These are phyloP conservation scores for Thozetella sp. DNA, from an alignment of 495 filamentous ascomycete species.

Conservation along the genomic window DNA sequence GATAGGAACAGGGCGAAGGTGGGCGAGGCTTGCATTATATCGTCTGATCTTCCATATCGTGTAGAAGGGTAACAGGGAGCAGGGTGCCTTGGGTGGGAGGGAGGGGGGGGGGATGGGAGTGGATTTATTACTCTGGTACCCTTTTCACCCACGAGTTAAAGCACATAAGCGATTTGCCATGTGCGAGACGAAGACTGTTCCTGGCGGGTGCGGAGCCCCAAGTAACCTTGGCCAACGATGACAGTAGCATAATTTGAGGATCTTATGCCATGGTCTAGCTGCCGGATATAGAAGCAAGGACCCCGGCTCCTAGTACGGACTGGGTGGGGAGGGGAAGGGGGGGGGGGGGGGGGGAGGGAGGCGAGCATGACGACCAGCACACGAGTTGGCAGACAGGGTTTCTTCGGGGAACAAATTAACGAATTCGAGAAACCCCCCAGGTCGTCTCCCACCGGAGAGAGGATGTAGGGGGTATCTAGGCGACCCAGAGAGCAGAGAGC, in stretches of 20 bases:
- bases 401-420: conserved; percentile 24
- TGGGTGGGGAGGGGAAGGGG: conserved; percentile 45
- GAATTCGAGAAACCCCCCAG: conserved; percentile 28
- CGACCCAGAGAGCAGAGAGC: conserved; percentile 30
- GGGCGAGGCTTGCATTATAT: conserved; percentile 48
- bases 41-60: conserved; percentile 49
- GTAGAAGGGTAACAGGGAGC: conserved; percentile 15
- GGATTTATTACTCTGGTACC: conserved; percentile 36
- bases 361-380: conserved; percentile 41
- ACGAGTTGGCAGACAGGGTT: conserved; percentile 34
- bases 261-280: conserved; percentile 57
- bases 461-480: conserved; percentile 28
- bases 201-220: conserved; percentile 42
- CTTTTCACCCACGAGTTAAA: conserved; percentile 44
- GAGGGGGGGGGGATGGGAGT: conserved; percentile 40
- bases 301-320: conserved; percentile 29
- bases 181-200: conserved; percentile 51
- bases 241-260: conserved; percentile 57
- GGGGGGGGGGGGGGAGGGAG: conserved; percentile 51
- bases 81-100: conserved; percentile 10
- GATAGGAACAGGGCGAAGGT: conserved; percentile 26
- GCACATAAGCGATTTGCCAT: conserved; percentile 47
- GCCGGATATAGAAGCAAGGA: conserved; percentile 52
- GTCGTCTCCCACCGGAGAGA: conserved; percentile 34
- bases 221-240: conserved; percentile 46